phyloP scores from a whole-genome alignment of 2,329 filamentous ascomycete genomes.

The Zasmidium angulare region DNA sequence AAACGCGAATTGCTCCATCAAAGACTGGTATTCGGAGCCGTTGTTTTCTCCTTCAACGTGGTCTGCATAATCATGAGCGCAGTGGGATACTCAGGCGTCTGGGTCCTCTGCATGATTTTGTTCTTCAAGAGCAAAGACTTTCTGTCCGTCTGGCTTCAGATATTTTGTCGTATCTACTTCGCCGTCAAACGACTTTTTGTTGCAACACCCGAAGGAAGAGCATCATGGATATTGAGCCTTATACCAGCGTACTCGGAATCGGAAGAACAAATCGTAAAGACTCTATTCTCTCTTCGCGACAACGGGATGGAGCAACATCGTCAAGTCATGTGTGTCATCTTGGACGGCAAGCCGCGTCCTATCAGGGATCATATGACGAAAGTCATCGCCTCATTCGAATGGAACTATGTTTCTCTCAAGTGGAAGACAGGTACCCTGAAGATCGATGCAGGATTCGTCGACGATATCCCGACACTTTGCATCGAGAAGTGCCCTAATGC shows the following conservation, averaged over 20 bases:
- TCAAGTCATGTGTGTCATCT: slow-evolving; percentile 26
- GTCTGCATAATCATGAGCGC: slow-evolving; percentile 4
- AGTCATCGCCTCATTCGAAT: slow-evolving; percentile 18
- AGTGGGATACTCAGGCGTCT: slow-evolving; percentile 10
- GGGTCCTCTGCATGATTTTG: slow-evolving; percentile 23
- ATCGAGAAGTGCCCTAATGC: slow-evolving; percentile 26
- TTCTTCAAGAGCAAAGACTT: slow-evolving; percentile 29
- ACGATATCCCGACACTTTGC: slow-evolving; percentile 25
- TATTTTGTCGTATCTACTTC: slow-evolving; percentile 8
- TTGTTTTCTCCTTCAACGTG: slow-evolving; percentile 6
- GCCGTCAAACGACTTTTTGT: slow-evolving; percentile 14
- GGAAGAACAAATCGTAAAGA: slow-evolving; percentile 28
- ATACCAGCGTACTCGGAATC: slow-evolving; percentile 27
- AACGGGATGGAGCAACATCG: slow-evolving; percentile 25
- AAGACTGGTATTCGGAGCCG: slow-evolving; percentile 3
- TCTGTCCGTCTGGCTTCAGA: slow-evolving; percentile 19
- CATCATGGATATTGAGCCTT: slow-evolving; percentile 25
- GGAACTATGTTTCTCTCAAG: slow-evolving; percentile 23
- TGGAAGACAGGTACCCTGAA: slow-evolving; percentile 20
- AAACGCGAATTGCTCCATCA: slow-evolving; percentile 6
- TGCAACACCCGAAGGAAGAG: slow-evolving; percentile 6
- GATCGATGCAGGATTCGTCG: slow-evolving; percentile 27
- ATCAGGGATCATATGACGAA: slow-evolving; percentile 24
- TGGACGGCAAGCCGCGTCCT: slow-evolving; percentile 23
- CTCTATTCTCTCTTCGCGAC: slow-evolving; percentile 24